Conservation (phyloP, 441 rosid species). For the Pelargonium australe region DNA sequence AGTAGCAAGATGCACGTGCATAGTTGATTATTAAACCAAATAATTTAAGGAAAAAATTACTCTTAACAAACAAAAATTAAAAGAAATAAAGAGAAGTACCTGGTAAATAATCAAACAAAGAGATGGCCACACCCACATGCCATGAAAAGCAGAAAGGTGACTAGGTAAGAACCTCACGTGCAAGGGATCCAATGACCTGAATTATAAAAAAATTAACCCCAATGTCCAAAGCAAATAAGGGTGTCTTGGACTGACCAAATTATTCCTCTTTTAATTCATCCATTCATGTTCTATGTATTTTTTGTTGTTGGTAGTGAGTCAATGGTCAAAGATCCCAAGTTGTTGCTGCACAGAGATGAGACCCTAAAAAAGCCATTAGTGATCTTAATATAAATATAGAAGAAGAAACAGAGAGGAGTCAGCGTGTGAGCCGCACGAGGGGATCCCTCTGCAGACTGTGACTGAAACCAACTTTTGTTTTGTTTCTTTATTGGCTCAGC, state of each 20-base stretch:
- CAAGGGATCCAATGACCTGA: conserved; percentile 42
- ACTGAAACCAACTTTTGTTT: conserved; percentile 19
- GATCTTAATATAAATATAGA: conserved; percentile 3
- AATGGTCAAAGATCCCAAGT: conserved; percentile 44
- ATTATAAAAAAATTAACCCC: background rate
- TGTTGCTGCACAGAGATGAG: conserved; percentile 2
- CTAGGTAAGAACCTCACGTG: conserved; percentile 39
- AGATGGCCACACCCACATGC: conserved; percentile 34
- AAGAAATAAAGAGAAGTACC: background rate
- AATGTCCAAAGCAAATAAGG: conserved; percentile 3
- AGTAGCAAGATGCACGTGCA: conserved; percentile 9
- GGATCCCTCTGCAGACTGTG: conserved; percentile 31
- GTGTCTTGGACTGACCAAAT: conserved; percentile 27
- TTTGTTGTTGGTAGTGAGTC: conserved; percentile 10
- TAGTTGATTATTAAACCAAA: conserved; percentile 20
- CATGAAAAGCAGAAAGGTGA: conserved; percentile 27
- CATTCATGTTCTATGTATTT: conserved; percentile 11
- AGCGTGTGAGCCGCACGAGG: conserved; percentile 78
- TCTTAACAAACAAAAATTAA: conserved; percentile 1
- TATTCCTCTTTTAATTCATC: conserved; percentile 23
- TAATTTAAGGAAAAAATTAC: conserved; percentile 6
- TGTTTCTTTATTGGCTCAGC: conserved; percentile 6
- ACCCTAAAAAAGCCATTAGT: conserved; percentile 6
- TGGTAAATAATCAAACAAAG: conserved; percentile 6
- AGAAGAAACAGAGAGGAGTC: conserved; percentile 36